A percentile compares a stretch with the other conserved stretches of the same genome.
Conservation (phyloP, 192 early-diverging fungal species). For the Kickxella alabastrina region DNA sequence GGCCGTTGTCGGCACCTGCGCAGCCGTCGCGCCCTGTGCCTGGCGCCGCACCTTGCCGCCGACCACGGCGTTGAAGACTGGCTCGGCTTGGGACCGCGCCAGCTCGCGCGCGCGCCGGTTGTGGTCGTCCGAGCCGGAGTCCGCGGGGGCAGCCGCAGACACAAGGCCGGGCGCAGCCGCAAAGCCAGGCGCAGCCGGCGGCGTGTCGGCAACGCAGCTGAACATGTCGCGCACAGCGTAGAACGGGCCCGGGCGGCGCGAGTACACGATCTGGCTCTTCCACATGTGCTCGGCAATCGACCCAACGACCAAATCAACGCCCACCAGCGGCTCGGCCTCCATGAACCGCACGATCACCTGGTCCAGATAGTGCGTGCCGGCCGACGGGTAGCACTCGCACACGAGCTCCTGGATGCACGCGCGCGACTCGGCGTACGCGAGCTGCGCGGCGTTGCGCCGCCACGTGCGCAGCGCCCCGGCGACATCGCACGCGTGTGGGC, state of each 20-base stretch:
- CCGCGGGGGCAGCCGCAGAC: neutral
- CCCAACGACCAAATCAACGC: conserved; percentile 43
- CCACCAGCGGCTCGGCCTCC: conserved; percentile 31
- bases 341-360: conserved; percentile 41
- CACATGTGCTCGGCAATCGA: conserved; percentile 43
- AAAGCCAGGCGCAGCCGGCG: neutral
- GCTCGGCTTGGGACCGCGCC: conserved; percentile 11
- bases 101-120: conserved; percentile 10
- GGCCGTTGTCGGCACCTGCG: conserved; percentile 12
- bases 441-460: conserved; percentile 25
- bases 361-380: conserved; percentile 29
- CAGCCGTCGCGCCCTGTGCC: neutral
- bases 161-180: neutral
- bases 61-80: conserved; percentile 42
- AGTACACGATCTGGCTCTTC: conserved; percentile 29
- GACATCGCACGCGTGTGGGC: conserved; percentile 22
- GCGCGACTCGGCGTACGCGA: conserved; percentile 21
- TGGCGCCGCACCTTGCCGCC: conserved; percentile 28
- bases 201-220: neutral
- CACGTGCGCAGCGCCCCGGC: conserved; percentile 17
- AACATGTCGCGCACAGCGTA: conserved; percentile 44
- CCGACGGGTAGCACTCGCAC: conserved; percentile 33
- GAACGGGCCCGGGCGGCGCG: conserved; percentile 24
- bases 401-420: conserved; percentile 26
- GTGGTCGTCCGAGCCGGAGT: neutral